A percentile compares a stretch with the other conserved stretches of the same genome.
Conservation (phyloP, 495 filamentous ascomycete genomes). For the Aspergillus affinis region DNA sequence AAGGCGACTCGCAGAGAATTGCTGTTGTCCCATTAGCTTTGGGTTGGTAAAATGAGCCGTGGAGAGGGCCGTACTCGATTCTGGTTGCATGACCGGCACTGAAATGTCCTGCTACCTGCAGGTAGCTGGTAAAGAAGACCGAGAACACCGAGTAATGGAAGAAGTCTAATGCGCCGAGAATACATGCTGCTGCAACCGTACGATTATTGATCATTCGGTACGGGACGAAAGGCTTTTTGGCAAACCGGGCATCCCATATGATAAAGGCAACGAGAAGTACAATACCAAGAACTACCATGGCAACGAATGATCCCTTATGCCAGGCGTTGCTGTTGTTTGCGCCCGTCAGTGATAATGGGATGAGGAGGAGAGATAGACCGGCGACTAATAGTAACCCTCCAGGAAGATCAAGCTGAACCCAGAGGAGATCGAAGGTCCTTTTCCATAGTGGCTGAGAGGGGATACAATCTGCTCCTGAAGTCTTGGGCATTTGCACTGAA, state of each 20-base stretch:
- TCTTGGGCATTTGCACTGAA: slow-evolving; percentile 1
- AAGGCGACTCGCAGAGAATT: slow-evolving; percentile 28
- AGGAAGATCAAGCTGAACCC: slow-evolving; percentile 23
- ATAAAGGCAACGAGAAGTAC: slow-evolving; percentile 58
- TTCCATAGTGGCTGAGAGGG: slow-evolving; percentile 16
- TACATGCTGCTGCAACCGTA: slow-evolving; percentile 49
- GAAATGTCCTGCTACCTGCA: slow-evolving; percentile 25
- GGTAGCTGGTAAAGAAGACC: slow-evolving; percentile 29
- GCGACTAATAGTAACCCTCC: slow-evolving; percentile 21
- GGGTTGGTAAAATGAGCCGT: neutral
- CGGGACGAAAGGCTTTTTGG: slow-evolving; percentile 70
- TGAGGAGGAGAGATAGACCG: slow-evolving; percentile 24
- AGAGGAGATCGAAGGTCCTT: slow-evolving; percentile 18
- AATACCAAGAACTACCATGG: slow-evolving; percentile 62
- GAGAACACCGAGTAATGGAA: slow-evolving; percentile 28
- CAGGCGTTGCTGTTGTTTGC: slow-evolving; percentile 47
- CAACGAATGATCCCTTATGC: slow-evolving; percentile 61
- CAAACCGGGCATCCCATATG: slow-evolving; percentile 56
- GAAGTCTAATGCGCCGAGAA: slow-evolving; percentile 25
- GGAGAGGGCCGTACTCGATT: slow-evolving; percentile 20
- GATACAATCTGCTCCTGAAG: slow-evolving; percentile 5
- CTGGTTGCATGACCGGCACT: slow-evolving; percentile 20
- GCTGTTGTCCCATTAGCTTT: slow-evolving; percentile 6
- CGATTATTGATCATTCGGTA: slow-evolving; percentile 65
- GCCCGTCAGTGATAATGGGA: slow-evolving; percentile 24